Percentiles rank a stretch among this genome's conserved stretches.
Evolutionary conservation across 2,329 filamentous ascomycete genomes (phyloP).

Genomic region (Arachnopeziza araneosa): DNA sequence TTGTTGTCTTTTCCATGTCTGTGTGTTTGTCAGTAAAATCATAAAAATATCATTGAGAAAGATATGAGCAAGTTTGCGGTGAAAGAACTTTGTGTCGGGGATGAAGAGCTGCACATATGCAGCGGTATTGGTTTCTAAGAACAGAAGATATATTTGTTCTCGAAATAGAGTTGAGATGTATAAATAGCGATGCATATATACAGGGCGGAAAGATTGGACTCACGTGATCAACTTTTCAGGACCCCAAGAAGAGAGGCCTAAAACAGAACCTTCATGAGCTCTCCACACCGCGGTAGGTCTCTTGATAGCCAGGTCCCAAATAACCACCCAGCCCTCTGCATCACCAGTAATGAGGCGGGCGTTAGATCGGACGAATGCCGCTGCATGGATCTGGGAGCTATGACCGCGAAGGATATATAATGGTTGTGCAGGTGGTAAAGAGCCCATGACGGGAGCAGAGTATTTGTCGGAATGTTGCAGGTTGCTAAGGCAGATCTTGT

Average conservation of each 20-base stretch:
- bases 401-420: slow-evolving; percentile 77
- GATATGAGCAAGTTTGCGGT: neutral
- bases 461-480: neutral
- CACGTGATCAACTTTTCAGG: slow-evolving; percentile 77
- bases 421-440: slow-evolving; percentile 27
- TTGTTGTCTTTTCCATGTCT: slow-evolving; percentile 90
- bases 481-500: neutral
- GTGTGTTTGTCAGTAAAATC: slow-evolving; percentile 5
- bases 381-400: slow-evolving; percentile 69
- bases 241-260: slow-evolving; percentile 69
- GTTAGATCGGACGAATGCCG: slow-evolving; percentile 68
- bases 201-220: slow-evolving; percentile 31
- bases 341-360: slow-evolving; percentile 78
- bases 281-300: slow-evolving; percentile 80
- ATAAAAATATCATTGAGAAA: neutral
- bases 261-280: slow-evolving; percentile 71
- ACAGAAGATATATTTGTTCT: neutral
- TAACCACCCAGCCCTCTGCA: slow-evolving; percentile 79
- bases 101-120: neutral
- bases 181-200: neutral
- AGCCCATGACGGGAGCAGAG: slow-evolving; percentile 13
- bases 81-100: neutral
- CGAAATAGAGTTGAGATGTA: neutral
- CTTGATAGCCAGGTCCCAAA: slow-evolving; percentile 82
- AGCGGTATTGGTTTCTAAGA: neutral